Percentiles rank a stretch among this genome's conserved stretches.
Conservation (phyloP, 768 basidiomycete species). For the Solioccasus polychromus region DNA sequence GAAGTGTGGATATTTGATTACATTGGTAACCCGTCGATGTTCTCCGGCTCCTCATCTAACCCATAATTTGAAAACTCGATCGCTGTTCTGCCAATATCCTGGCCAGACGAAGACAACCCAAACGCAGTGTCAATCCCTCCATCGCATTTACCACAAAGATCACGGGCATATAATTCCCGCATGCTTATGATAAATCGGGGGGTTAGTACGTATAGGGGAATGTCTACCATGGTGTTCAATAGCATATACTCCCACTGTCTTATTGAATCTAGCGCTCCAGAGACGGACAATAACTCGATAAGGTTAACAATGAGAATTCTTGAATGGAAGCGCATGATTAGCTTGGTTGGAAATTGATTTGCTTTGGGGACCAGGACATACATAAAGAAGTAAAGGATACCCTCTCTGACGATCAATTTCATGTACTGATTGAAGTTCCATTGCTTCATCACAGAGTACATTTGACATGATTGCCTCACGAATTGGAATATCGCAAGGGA, state of each 20-base stretch:
- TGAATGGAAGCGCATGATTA: neutral
- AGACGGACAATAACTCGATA: neutral
- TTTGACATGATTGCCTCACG: neutral
- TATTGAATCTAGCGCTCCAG: neutral
- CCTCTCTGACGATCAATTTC: neutral
- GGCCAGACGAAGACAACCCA: neutral
- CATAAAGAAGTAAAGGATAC: neutral
- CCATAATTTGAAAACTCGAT: neutral
- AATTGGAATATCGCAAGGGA: neutral
- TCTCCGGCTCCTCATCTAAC: neutral
- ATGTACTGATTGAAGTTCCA: neutral
- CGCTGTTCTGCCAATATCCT: neutral
- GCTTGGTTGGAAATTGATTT: too few relatives aligned
- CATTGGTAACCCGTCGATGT: neutral
- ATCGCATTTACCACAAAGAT: neutral
- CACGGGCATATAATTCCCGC: neutral
- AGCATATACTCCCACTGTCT: neutral
- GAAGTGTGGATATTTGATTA: too few relatives aligned
- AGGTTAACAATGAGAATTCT: neutral
- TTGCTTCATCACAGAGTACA: neutral
- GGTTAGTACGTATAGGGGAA: neutral
- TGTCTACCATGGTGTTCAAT: neutral
- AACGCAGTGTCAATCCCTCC: neutral
- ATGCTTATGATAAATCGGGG: neutral
- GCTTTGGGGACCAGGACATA: neutral